Evolutionary conservation across 495 filamentous ascomycete species (phyloP).

Genomic region (Stereocaulon alpinum): DNA sequence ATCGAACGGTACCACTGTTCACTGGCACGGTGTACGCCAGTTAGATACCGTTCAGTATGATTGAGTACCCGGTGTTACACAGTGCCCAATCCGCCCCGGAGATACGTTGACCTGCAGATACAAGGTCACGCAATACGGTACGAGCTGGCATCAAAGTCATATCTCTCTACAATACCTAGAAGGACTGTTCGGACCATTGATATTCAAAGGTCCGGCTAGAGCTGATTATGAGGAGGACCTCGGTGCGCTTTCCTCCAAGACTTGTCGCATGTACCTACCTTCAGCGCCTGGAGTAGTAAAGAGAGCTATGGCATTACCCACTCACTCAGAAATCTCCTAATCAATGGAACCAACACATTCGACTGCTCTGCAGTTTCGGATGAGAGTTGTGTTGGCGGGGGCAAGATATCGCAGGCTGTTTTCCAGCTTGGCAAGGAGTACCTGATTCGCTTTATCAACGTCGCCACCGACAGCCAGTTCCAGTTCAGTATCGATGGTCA

Average conservation of each 20-base stretch:
- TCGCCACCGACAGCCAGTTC: constrained; percentile 38
- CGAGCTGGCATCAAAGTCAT: constrained; percentile 50
- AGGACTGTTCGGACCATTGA: constrained; percentile 28
- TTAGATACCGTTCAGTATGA: constrained; percentile 18
- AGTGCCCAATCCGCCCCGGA: constrained; percentile 24
- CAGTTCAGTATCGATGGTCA: constrained; percentile 42
- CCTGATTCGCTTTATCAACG: constrained; percentile 34
- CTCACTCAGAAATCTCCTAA: neutral
- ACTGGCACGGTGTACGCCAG: constrained; percentile 47
- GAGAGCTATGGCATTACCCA: neutral
- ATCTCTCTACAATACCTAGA: constrained; percentile 41
- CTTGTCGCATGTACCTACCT: constrained; percentile 23
- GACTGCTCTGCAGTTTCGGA: neutral
- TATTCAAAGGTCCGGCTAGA: constrained; percentile 32
- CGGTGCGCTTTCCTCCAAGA: constrained; percentile 36
- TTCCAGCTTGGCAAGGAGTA: constrained; percentile 29
- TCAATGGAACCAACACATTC: neutral
- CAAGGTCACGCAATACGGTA: constrained; percentile 44
- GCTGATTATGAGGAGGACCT: constrained; percentile 49
- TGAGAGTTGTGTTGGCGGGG: neutral
- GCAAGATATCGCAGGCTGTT: neutral
- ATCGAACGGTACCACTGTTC: constrained; percentile 34
- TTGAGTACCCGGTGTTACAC: constrained; percentile 9
- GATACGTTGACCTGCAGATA: constrained; percentile 36
- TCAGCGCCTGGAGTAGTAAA: neutral